These are phyloP conservation scores for Sporisorium graminicola DNA, from an alignment of 1,284 basidiomycete species.

Conservation along the genomic window DNA sequence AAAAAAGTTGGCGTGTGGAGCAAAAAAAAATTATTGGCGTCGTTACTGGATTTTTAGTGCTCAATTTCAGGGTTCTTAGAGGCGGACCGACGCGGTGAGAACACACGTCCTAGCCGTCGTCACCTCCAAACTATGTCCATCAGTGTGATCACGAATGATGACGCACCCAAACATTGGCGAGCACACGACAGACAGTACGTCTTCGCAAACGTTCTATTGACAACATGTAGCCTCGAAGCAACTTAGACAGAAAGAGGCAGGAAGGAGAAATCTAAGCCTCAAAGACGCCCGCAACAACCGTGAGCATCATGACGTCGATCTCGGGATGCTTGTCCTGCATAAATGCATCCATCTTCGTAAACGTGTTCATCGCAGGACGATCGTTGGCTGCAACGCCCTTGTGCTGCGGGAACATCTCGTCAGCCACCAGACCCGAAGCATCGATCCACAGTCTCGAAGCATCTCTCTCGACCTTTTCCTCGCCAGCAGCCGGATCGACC, in stretches of 20 bases:
- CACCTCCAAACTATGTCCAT: neutral
- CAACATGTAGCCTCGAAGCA: neutral
- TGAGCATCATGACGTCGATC: conserved; percentile 67
- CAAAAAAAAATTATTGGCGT: neutral
- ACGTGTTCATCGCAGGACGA: conserved; percentile 47
- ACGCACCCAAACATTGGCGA: too few species aligned
- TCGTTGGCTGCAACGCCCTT: conserved; percentile 18
- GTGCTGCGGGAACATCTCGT: conserved; percentile 65
- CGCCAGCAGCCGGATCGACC: neutral
- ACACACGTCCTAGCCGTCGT: conserved; percentile 64
- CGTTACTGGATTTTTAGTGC: too few species aligned
- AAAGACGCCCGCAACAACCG: conserved; percentile 61
- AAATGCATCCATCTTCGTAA: conserved; percentile 56
- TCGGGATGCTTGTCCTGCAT: conserved; percentile 60
- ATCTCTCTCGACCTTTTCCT: conserved; percentile 22
- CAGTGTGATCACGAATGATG: neutral
- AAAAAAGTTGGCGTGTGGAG: conserved; percentile 7
- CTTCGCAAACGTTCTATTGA: neutral
- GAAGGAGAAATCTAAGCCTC: conserved; percentile 21
- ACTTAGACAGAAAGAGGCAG: neutral
- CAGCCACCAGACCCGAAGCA: conserved; percentile 48
- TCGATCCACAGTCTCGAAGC: conserved; percentile 57
- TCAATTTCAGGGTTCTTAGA: too few species aligned
- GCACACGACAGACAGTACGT: neutral
- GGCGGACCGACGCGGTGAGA: conserved; percentile 30